These are phyloP conservation scores for Tolypocladium inflatum DNA, from an alignment of 2,329 filamentous ascomycete species.

Conservation along the genomic window DNA sequence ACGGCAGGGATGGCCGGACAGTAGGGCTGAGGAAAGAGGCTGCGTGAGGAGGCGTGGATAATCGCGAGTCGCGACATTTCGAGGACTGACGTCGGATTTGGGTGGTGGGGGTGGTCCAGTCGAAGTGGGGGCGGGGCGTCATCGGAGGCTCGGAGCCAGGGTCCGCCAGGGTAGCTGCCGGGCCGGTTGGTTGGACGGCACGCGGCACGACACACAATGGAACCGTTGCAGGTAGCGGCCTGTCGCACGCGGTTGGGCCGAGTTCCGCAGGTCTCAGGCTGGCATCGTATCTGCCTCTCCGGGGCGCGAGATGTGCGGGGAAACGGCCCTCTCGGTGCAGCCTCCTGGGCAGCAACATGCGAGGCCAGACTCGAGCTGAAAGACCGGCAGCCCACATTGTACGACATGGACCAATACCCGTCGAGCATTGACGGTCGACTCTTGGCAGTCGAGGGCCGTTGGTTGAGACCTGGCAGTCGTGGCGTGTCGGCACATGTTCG, in stretches of 20 bases:
- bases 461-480: background rate
- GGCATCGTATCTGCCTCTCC: background rate
- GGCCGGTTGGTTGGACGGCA: background rate
- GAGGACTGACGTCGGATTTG: background rate
- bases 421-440: background rate
- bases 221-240: too few relatives aligned
- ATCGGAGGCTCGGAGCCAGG: background rate
- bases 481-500: too few relatives aligned
- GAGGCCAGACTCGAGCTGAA: background rate
- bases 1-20: background rate
- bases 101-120: background rate
- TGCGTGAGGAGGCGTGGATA: background rate
- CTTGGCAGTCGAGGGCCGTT: too few relatives aligned
- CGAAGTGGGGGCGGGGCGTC: background rate
- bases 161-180: background rate
- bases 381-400: too few relatives aligned
- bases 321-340: too few relatives aligned
- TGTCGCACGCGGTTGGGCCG: background rate
- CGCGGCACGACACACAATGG: too few relatives aligned
- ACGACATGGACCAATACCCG: background rate
- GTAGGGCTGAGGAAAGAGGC: background rate
- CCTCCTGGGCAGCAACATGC: background rate
- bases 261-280: background rate
- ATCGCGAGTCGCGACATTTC: background rate
- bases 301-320: background rate